phyloP scores from a whole-genome alignment of 441 rosid genomes.

The Gossypium gossypioides region DNA sequence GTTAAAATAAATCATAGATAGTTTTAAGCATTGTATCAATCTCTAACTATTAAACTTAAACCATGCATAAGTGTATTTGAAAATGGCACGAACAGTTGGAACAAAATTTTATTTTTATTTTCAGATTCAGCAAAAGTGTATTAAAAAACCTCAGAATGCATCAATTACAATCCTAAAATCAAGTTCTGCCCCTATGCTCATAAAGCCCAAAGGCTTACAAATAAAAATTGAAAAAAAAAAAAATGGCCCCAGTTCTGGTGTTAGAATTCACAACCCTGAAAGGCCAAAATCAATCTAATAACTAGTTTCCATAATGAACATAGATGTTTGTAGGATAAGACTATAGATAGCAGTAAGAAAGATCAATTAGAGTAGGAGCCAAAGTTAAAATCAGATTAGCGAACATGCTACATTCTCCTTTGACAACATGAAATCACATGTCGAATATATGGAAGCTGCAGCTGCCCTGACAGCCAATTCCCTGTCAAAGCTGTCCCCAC shows the following conservation, averaged over 20 bases:
- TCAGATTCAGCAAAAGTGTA: neutral
- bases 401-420: conserved; percentile 63
- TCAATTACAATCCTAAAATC: conserved; percentile 3
- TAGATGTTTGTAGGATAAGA: conserved; percentile 5
- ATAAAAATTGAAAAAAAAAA: neutral
- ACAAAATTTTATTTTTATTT: neutral
- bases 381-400: neutral
- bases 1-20: too few relatives aligned
- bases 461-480: conserved; percentile 75
- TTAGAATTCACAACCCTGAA: conserved; percentile 10
- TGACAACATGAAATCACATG: conserved; percentile 58
- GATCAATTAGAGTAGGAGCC: conserved; percentile 20
- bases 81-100: neutral
- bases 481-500: conserved; percentile 35
- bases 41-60: too few relatives aligned
- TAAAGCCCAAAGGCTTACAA: neutral
- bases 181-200: neutral
- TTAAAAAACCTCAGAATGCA: conserved; percentile 13
- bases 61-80: neutral
- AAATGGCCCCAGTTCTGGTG: conserved; percentile 2
- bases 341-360: neutral
- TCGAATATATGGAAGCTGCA: conserved; percentile 90
- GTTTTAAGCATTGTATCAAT: too few relatives aligned
- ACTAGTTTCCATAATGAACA: conserved; percentile 6
- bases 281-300: neutral